phyloP scores from a whole-genome alignment of 1,139 yeast genomes.

The Oligophagozyma castellii region DNA sequence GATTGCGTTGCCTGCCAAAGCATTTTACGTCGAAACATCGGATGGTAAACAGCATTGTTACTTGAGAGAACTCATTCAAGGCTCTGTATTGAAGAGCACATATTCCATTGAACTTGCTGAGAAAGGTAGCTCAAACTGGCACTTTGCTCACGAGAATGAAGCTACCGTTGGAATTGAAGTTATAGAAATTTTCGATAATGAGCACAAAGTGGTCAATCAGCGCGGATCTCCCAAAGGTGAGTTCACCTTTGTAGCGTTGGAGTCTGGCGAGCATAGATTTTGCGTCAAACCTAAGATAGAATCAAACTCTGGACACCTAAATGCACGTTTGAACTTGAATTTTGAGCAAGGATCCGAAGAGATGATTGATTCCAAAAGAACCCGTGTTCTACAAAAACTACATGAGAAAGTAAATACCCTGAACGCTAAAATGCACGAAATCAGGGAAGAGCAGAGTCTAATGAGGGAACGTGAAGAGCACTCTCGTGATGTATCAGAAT shows the following conservation, averaged over 20 bases:
- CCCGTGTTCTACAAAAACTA: constrained; percentile 34
- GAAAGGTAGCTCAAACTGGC: constrained; percentile 28
- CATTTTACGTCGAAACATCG: constrained; percentile 18
- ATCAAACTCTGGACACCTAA: constrained; percentile 41
- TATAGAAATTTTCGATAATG: constrained; percentile 49
- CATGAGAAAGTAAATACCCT: constrained; percentile 40
- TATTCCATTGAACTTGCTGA: constrained; percentile 48
- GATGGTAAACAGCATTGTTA: constrained; percentile 47
- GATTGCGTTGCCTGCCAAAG: too few species aligned
- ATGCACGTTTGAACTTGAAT: constrained; percentile 33
- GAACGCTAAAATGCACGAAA: constrained; percentile 40
- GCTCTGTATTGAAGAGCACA: constrained; percentile 43
- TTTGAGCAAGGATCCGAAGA: constrained; percentile 40
- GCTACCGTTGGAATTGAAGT: constrained; percentile 39
- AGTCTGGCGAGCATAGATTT: constrained; percentile 58
- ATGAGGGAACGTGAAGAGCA: constrained; percentile 58
- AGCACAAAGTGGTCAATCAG: constrained; percentile 58
- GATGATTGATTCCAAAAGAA: constrained; percentile 38
- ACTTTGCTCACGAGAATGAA: constrained; percentile 29
- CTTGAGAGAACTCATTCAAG: constrained; percentile 47
- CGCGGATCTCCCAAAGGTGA: constrained; percentile 46
- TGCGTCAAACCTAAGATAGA: constrained; percentile 55
- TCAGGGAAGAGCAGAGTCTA: constrained; percentile 50
- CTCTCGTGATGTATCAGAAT: constrained; percentile 56
- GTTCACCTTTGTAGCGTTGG: constrained; percentile 56